These are phyloP conservation scores for Mitragyna speciosa DNA, from an alignment of 257 asterid genomes.

Conservation along the genomic window DNA sequence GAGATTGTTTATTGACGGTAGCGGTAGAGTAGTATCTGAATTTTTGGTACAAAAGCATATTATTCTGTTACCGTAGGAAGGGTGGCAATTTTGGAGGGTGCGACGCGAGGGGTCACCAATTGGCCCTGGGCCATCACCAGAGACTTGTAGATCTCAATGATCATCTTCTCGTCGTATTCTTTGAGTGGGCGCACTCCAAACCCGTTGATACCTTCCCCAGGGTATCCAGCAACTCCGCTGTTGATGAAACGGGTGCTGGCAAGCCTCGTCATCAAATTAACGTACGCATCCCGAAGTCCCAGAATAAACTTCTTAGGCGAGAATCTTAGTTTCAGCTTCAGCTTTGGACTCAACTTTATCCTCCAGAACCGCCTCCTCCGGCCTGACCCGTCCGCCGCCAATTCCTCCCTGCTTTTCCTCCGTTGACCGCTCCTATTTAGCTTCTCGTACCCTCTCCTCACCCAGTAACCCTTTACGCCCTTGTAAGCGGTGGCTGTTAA, in stretches of 20 bases:
- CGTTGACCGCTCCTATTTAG: conserved; percentile 18
- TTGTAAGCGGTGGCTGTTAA: conserved; percentile 13
- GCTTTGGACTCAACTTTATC: conserved; percentile 24
- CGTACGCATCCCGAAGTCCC: conserved; percentile 39
- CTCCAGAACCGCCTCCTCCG: conserved; percentile 33
- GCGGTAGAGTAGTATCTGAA: too few species aligned
- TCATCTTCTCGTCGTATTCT: conserved; percentile 50
- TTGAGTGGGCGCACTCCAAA: conserved; percentile 46
- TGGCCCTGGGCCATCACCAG: conserved; percentile 40
- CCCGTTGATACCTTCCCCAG: conserved; percentile 33
- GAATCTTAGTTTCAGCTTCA: conserved; percentile 27
- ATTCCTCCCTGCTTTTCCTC: conserved; percentile 21
- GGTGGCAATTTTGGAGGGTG: not conserved
- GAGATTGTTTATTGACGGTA: too few species aligned
- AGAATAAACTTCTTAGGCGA: conserved; percentile 34
- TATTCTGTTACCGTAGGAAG: conserved; percentile 11
- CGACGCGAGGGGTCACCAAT: conserved; percentile 39
- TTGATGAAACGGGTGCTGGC: conserved; percentile 27
- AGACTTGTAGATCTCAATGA: conserved; percentile 43
- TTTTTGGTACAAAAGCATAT: not conserved
- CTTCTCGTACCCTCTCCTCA: conserved; percentile 31
- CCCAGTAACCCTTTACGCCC: conserved; percentile 37
- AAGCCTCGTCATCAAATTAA: conserved; percentile 34
- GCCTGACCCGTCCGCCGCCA: conserved; percentile 1
- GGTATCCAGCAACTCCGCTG: conserved; percentile 26